Evolutionary conservation across 2,329 filamentous ascomycete genomes (phyloP).

Genomic region (Aspergillus clavatus): DNA sequence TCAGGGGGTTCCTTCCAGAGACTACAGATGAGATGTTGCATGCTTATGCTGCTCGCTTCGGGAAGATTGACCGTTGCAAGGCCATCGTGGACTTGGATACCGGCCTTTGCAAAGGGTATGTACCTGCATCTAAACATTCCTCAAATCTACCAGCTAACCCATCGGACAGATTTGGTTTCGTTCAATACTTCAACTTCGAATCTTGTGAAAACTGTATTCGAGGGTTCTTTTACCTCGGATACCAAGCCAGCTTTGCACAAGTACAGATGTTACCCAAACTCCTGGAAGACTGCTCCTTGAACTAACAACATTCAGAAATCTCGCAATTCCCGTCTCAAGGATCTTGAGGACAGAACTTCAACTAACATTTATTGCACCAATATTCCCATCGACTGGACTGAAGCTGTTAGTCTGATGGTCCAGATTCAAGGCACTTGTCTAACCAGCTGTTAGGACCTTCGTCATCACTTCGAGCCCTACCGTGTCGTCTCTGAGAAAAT

Average conservation of each 20-base stretch:
- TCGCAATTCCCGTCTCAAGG: conserved; percentile 96
- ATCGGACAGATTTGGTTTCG: conserved; percentile 78
- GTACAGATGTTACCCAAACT: conserved; percentile 42
- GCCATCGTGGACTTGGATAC: conserved; percentile 95
- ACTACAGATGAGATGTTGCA: conserved; percentile 88
- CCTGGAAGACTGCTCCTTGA: neutral
- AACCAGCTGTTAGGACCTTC: conserved; percentile 54
- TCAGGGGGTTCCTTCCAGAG: conserved; percentile 89
- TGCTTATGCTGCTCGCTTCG: conserved; percentile 79
- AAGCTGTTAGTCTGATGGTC: conserved; percentile 59
- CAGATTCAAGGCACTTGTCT: neutral
- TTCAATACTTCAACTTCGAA: conserved; percentile 82
- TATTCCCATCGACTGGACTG: conserved; percentile 84
- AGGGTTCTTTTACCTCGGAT: conserved; percentile 88
- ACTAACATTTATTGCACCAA: conserved; percentile 99
- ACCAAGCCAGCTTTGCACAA: conserved; percentile 94
- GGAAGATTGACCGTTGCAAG: conserved; percentile 92
- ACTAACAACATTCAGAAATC: conserved; percentile 65
- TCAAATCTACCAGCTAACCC: conserved; percentile 20
- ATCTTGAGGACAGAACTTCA: conserved; percentile 80
- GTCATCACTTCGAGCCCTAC: conserved; percentile 54
- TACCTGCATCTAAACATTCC: conserved; percentile 14
- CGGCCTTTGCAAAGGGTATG: conserved; percentile 91
- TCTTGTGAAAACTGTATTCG: conserved; percentile 95
- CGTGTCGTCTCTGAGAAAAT: conserved; percentile 90